These are phyloP conservation scores for Scutellaria barbata DNA, from an alignment of 257 asterid genomes.

Conservation along the genomic window DNA sequence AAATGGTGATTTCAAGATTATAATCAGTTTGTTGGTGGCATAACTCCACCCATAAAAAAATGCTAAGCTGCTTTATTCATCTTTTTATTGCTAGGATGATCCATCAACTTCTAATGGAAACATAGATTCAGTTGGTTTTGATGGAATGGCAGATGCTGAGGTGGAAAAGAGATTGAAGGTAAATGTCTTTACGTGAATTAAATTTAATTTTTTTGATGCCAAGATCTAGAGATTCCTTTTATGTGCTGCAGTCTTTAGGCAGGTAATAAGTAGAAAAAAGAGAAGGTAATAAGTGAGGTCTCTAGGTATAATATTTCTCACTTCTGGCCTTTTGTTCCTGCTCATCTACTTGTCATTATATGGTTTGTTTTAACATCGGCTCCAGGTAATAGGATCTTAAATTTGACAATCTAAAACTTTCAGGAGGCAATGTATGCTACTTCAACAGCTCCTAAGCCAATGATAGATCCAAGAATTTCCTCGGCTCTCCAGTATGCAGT, in stretches of 20 bases:
- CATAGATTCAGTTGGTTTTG: conserved; percentile 72
- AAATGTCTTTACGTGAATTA: conserved; percentile 25
- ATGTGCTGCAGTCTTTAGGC: neutral
- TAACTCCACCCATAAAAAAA: neutral
- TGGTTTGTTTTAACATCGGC: neutral
- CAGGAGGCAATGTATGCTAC: conserved; percentile 81
- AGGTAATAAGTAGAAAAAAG: neutral
- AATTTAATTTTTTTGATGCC: conserved; percentile 27
- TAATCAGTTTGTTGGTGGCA: conserved; percentile 13
- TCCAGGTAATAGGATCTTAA: neutral
- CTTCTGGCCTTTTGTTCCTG: conserved; percentile 1
- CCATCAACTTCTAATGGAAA: conserved; percentile 64
- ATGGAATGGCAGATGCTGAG: conserved; percentile 87
- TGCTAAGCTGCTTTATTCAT: conserved; percentile 28
- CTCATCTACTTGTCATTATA: conserved; percentile 13
- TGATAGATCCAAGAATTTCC: conserved; percentile 62
- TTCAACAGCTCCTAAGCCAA: conserved; percentile 56
- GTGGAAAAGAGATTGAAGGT: conserved; percentile 96
- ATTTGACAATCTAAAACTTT: conserved; percentile 25
- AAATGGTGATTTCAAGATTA: conserved; percentile 15
- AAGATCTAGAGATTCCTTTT: conserved; percentile 15
- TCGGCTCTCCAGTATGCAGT: conserved; percentile 56
- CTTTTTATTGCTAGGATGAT: conserved; percentile 66
- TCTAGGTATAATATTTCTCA: conserved; percentile 6
- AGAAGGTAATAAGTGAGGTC: conserved; percentile 1